These are phyloP conservation scores for Tylopilus microsporus DNA, from an alignment of 1,284 basidiomycete species.

Conservation along the genomic window DNA sequence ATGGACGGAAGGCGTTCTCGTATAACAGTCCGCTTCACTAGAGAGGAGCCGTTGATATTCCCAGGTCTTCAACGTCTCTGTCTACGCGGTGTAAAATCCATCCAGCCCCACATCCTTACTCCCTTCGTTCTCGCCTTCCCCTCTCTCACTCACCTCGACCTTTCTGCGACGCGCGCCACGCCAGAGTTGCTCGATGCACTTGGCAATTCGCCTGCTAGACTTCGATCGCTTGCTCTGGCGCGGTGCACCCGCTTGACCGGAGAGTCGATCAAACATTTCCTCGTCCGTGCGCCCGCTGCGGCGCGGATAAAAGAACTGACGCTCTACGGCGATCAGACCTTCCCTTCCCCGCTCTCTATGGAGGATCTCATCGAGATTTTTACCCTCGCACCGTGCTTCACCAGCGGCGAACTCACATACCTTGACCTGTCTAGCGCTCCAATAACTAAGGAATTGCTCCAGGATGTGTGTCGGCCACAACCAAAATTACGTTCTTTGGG, in stretches of 20 bases:
- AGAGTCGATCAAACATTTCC: conserved; percentile 71
- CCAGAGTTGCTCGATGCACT: conserved; percentile 72
- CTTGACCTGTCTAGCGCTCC: conserved; percentile 87
- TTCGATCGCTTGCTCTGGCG: conserved; percentile 82
- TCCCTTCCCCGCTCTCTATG: conserved; percentile 70
- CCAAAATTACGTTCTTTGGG: conserved; percentile 81
- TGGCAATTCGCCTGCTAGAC: conserved; percentile 60
- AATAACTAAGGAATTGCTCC: conserved; percentile 60
- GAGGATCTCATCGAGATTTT: conserved; percentile 72
- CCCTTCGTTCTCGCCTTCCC: conserved; percentile 84
- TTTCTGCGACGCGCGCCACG: conserved; percentile 80
- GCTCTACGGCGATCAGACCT: conserved; percentile 85
- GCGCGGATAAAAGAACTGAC: conserved; percentile 72
- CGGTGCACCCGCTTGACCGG: conserved; percentile 83
- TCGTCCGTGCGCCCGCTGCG: conserved; percentile 67
- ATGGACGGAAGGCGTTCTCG: conserved; percentile 30
- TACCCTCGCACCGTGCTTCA: conserved; percentile 76
- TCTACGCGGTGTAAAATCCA: conserved; percentile 77
- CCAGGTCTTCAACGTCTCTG: conserved; percentile 80
- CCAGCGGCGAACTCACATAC: conserved; percentile 72
- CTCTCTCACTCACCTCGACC: conserved; percentile 83
- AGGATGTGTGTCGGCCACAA: conserved; percentile 59
- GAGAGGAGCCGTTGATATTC: conserved; percentile 59
- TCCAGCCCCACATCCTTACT: conserved; percentile 66
- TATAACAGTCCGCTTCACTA: conserved; percentile 30